Evolutionary conservation across 257 asterid species (phyloP), one percentile per base, ranked within the genome.

Genomic region (Przewalskia tangutica): DNA sequence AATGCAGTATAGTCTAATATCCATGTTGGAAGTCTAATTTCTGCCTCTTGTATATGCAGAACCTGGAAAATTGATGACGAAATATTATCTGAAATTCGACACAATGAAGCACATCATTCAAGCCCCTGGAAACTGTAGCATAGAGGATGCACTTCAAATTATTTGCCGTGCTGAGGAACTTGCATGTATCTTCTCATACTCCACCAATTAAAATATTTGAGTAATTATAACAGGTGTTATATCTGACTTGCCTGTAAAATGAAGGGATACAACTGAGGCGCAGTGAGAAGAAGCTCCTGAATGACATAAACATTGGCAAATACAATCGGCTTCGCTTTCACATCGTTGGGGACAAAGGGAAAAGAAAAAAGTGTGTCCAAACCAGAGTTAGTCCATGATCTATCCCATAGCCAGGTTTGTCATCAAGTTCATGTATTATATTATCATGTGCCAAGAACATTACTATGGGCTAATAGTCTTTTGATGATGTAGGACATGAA

Each of bases 251-350:
- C 79, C 83, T 84, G 84, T 55, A 81, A 86, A 86, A 85, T 88
- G 89, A 89, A 94, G 99, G 99, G 99, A 95, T 95, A 91, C 99
- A 95, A 81, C 92, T 95, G 83, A 87, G 99, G 87, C 91, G 98
- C 85, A 95, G 88, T 82, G 99, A 95, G 86, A 95, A 95, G 92
- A 95, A 91, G 90, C 85, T 94, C 73, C 90, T 95, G 80, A 95
- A 95, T 81, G 97, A 92, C 89, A 91, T 95, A 84, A 94, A 95
- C 88, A 88, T 68, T 75, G 98, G 92, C 85, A 95, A 91, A 90
- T 95, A 91, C 83, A 92, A 92, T 34, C 92, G 99, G 70, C 97
- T 95, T 81, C 93, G 95, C n/a, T 95, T 94, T 87, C 99, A 94
- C 85, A 67, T 91, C 85, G 93, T 91, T 80, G 99, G 89, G 62